Percentiles rank a stretch among this genome's conserved stretches.
These are phyloP conservation scores for Lathyrus sativus DNA, from an alignment of 306 rosid species.

Conservation along the genomic window DNA sequence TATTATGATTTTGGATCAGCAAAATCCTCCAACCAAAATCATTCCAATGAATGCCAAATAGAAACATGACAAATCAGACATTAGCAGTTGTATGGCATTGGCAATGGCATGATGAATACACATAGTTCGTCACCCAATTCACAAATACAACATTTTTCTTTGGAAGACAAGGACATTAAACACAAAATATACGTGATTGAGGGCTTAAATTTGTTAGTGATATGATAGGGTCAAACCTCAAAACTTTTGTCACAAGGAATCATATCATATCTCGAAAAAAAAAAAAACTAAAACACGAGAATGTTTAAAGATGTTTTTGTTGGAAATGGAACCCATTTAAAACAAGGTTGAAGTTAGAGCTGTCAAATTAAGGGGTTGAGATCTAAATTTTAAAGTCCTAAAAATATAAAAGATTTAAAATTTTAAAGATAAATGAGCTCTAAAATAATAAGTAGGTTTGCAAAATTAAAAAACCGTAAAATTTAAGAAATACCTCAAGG, in stretches of 20 bases:
- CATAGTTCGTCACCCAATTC: constrained; percentile 41
- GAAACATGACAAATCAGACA: constrained; percentile 41
- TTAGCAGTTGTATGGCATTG: constrained; percentile 37
- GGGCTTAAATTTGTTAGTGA: constrained; percentile 32
- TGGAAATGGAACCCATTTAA: constrained; percentile 33
- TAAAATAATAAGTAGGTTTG: too few relatives aligned
- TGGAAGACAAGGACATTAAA: constrained; percentile 27
- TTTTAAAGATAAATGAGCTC: too few relatives aligned
- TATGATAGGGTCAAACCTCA: constrained; percentile 35
- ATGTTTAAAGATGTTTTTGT: constrained; percentile 29
- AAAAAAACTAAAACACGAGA: constrained; percentile 1
- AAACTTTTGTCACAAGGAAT: constrained; percentile 29
- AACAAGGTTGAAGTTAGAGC: constrained; percentile 35
- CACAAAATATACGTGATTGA: constrained; percentile 21
- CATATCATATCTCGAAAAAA: not conserved
- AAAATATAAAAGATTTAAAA: too few relatives aligned
- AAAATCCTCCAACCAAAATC: constrained; percentile 37
- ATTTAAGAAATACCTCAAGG: too few relatives aligned
- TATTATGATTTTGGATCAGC: not conserved
- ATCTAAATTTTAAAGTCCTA: too few relatives aligned
- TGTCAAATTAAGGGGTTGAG: too few relatives aligned
- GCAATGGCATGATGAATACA: constrained; percentile 31
- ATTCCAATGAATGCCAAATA: constrained; percentile 44
- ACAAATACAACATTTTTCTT: constrained; percentile 34
- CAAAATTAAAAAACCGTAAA: too few relatives aligned